These are phyloP conservation scores for Arthrinium puccinioides DNA, from an alignment of 2,329 filamentous ascomycete genomes.

Conservation along the genomic window DNA sequence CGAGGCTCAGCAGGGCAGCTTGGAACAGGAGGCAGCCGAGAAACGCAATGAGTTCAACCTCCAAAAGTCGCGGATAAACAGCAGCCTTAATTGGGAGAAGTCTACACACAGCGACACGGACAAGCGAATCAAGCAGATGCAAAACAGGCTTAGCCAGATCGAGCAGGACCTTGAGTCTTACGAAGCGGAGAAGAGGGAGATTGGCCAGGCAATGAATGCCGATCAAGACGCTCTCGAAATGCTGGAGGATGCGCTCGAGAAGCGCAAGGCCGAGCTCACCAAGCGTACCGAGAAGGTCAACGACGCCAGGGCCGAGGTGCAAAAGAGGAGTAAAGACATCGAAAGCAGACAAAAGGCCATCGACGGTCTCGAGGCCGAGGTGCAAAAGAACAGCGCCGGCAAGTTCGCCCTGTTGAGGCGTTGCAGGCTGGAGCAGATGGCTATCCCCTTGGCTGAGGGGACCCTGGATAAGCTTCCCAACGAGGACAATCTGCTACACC, in stretches of 20 bases:
- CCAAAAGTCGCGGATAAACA: conserved; percentile 70
- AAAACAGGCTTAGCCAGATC: conserved; percentile 59
- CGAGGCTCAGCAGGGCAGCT: conserved; percentile 83
- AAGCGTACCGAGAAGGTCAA: conserved; percentile 68
- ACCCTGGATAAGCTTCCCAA: conserved; percentile 84
- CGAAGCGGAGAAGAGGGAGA: conserved; percentile 62
- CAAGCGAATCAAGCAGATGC: conserved; percentile 60
- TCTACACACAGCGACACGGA: conserved; percentile 50
- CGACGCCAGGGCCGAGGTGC: conserved; percentile 72
- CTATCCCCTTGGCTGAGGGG: conserved; percentile 67
- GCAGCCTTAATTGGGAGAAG: conserved; percentile 49
- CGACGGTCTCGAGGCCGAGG: conserved; percentile 70
- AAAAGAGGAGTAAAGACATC: conserved; percentile 78
- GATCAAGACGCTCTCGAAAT: conserved; percentile 72
- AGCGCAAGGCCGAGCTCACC: conserved; percentile 59
- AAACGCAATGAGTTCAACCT: conserved; percentile 81
- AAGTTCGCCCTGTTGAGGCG: conserved; percentile 80
- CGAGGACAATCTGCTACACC: conserved; percentile 69
- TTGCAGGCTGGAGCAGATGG: conserved; percentile 90
- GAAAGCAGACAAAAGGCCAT: conserved; percentile 69
- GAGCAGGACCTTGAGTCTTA: conserved; percentile 64
- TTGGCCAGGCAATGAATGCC: conserved; percentile 65
- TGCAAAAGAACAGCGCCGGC: conserved; percentile 76
- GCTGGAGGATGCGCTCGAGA: conserved; percentile 63
- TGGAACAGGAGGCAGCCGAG: conserved; percentile 84